Base-by-base conservation (phyloP, 805 yeast genomes). In the Spencermartinsiella europaea region DNA sequence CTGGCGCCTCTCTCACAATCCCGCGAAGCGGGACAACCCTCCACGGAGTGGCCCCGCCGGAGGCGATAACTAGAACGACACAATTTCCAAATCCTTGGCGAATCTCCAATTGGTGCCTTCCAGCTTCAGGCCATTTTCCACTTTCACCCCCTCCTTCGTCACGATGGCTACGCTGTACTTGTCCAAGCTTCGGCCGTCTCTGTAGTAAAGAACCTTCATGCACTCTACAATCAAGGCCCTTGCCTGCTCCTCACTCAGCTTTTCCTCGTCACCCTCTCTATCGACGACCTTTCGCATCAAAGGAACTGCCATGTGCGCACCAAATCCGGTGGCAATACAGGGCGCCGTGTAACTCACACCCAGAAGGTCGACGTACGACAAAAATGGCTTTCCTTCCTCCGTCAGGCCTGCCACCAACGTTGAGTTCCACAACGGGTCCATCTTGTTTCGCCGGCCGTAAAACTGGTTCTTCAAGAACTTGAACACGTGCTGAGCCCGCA, bases 401-500 rank as follows among this genome's bases (percentile, higher is more conserved):
- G 85, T 84, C 56, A 84, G 74, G 7, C 99, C 99, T 12, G 89
- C 96, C 44, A 93, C 97, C 47, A 93, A 73, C 34, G 85, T 70
- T 1, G 98, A 84, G 67, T 93, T 93, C 98, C 98, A 93, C 54
- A 89, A 74, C 20, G 99, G 99, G 64, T 93, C 80, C 91, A 93
- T 83, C 67, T 93, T 89, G 44, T 85, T 76, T 68, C 99, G 79
- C 68, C 98, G 82, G 54, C 77, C 72, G 69, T 93, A 93, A 74
- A 91, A 73, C 38, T 91, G 83, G 49, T 84, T 79, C 40, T 91
- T 80, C 55, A 93, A 72, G 65, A 89, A 93, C 63, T 86, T 91
- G 66, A 87, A 95, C 37, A 93, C 80, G 59, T 88, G 85, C 16
- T 86, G 79, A n/a, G 98, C 95, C 53, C 83, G 77, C 63, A 93